Conservation (phyloP, 768 basidiomycete genomes). For the Phaeolepiota aurea region DNA sequence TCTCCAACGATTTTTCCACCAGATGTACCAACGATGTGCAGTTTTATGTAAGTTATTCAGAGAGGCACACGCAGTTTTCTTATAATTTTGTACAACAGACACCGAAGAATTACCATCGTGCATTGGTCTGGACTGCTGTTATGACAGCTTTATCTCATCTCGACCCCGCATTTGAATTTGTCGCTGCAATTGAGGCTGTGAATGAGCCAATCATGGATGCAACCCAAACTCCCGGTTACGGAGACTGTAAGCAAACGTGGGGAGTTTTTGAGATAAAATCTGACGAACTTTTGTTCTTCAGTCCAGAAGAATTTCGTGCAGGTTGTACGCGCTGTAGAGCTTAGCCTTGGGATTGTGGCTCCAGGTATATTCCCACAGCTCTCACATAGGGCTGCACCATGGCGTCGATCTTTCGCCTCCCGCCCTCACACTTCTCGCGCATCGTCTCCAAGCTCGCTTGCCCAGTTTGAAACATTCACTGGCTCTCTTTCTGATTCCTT, state of each 20-base stretch:
- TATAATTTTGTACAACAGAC: conserved; percentile 32
- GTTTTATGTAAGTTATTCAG: conserved; percentile 52
- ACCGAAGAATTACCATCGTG: conserved; percentile 64
- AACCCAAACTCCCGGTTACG: conserved; percentile 55
- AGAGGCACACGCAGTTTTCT: neutral
- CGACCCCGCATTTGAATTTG: conserved; percentile 55
- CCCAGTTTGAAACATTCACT: neutral
- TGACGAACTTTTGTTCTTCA: conserved; percentile 15
- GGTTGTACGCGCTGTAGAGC: conserved; percentile 58
- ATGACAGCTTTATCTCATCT: conserved; percentile 69
- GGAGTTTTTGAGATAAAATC: neutral
- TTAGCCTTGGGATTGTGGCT: conserved; percentile 45
- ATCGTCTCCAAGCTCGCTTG: too few relatives aligned
- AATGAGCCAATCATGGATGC: conserved; percentile 79
- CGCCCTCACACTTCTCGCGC: conserved; percentile 9
- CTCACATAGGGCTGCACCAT: conserved; percentile 4
- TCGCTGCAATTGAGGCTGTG: conserved; percentile 65
- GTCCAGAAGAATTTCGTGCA: conserved; percentile 66
- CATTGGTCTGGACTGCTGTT: conserved; percentile 73
- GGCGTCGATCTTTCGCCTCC: conserved; percentile 19
- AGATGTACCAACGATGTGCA: conserved; percentile 63
- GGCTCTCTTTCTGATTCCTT: neutral
- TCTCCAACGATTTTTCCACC: neutral
- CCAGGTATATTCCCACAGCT: conserved; percentile 17
- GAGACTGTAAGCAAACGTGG: conserved; percentile 43